Conservation (phyloP, 2,329 filamentous ascomycete genomes). For the Alternaria longipes region DNA sequence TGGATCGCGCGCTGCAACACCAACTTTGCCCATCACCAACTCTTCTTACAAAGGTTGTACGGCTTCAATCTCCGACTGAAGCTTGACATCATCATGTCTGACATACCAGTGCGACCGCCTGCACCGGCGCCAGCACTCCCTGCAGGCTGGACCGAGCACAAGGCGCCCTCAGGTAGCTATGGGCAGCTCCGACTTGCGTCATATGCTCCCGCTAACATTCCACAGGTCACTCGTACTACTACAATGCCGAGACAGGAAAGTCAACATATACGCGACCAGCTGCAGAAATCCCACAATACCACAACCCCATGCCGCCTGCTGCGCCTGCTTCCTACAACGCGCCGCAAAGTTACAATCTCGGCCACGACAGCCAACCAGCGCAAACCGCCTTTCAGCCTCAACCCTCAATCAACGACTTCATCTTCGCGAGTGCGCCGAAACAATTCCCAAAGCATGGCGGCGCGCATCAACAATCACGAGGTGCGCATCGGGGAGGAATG, state of each 20-base stretch:
- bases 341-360: slow-evolving; percentile 19
- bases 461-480: slow-evolving; percentile 26
- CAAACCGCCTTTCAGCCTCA: slow-evolving; percentile 52
- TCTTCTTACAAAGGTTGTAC: background rate
- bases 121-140: slow-evolving; percentile 67
- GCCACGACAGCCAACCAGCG: slow-evolving; percentile 52
- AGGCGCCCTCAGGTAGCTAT: slow-evolving; percentile 74
- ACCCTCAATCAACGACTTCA: slow-evolving; percentile 62
- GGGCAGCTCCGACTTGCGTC: slow-evolving; percentile 25
- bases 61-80: background rate
- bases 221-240: slow-evolving; percentile 84
- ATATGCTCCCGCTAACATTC: slow-evolving; percentile 26
- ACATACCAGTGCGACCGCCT: slow-evolving; percentile 44
- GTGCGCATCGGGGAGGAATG: slow-evolving; percentile 50
- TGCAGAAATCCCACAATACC: slow-evolving; percentile 17
- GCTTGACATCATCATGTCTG: slow-evolving; percentile 31
- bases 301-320: slow-evolving; percentile 10
- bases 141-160: slow-evolving; percentile 91
- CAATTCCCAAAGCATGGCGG: slow-evolving; percentile 28
- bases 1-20: slow-evolving; percentile 28
- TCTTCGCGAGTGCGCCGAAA: slow-evolving; percentile 39
- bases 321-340: slow-evolving; percentile 11
- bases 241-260: slow-evolving; percentile 80
- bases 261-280: slow-evolving; percentile 84
- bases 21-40: slow-evolving; percentile 12